phyloP scores from a whole-genome alignment of 495 filamentous ascomycete genomes.

The Alectoria sarmentosa region DNA sequence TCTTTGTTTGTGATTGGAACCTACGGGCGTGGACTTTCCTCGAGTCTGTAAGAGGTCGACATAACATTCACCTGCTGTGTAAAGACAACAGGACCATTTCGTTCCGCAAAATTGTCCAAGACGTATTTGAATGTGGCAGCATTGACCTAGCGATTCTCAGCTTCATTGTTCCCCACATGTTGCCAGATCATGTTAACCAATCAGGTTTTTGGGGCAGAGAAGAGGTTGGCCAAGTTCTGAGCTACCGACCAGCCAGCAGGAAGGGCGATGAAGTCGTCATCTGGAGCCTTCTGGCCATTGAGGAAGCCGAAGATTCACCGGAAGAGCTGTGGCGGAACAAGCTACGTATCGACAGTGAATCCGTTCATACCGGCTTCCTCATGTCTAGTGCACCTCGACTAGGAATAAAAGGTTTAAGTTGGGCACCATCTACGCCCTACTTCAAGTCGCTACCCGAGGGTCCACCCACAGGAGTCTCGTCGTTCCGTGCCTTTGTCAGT shows the following conservation, averaged over 20 bases:
- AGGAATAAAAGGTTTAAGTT: slow-evolving; percentile 11
- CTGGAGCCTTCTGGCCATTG: slow-evolving; percentile 23
- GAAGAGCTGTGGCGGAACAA: slow-evolving; percentile 19
- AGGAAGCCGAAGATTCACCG: slow-evolving; percentile 13
- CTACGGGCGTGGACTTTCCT: slow-evolving; percentile 29
- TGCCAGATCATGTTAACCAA: too few species aligned
- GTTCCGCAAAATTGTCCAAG: slow-evolving; percentile 8
- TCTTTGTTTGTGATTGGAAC: slow-evolving; percentile 29
- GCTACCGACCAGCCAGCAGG: slow-evolving; percentile 23
- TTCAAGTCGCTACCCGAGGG: slow-evolving; percentile 10
- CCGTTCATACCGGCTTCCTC: slow-evolving; percentile 19
- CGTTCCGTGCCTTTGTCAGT: not conserved
- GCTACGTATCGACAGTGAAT: slow-evolving; percentile 5
- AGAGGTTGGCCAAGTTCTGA: slow-evolving; percentile 16
- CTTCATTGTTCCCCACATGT: not conserved
- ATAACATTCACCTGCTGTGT: slow-evolving; percentile 25
- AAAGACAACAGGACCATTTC: slow-evolving; percentile 20
- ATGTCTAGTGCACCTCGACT: slow-evolving; percentile 21
- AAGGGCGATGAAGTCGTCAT: slow-evolving; percentile 24
- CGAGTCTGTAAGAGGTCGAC: slow-evolving; percentile 24
- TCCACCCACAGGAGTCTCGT: not conserved
- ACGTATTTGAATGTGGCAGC: not conserved
- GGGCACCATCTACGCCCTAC: slow-evolving; percentile 26
- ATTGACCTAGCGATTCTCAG: not conserved
- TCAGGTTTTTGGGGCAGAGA: not conserved